A percentile compares a stretch with the other conserved stretches of the same genome.
Evolutionary conservation across 176 grass and related monocot species (phyloP).

Genomic region (bread wheat (Triticum aestivum)): IWGSC_CS_RefSeq_v2.1 NC_057810.1:716316039-716316538

Average conservation of each 20-base stretch:
- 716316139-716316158: neutral
- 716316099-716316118: neutral
- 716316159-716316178: neutral
- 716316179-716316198: constrained; percentile 33
- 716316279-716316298: constrained; percentile 90
- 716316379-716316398: too few species aligned
- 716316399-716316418: neutral
- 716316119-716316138: neutral
- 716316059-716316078: neutral
- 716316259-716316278: constrained; percentile 93
- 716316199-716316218: constrained; percentile 55
- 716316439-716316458: neutral
- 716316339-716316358: neutral
- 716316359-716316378: neutral
- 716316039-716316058: neutral
- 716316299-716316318: constrained; percentile 98
- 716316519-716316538: constrained; percentile 98
- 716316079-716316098: neutral
- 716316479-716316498: neutral
- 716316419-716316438: neutral
- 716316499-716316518: constrained; percentile 47
- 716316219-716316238: constrained; percentile 54
- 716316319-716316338: constrained; percentile 60
- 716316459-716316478: neutral
- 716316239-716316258: constrained; percentile 78